Percentiles rank a stretch among this genome's conserved stretches.
These are phyloP conservation scores for Aspergillus alliaceus DNA, from an alignment of 2,329 filamentous ascomycete genomes.

Conservation along the genomic window DNA sequence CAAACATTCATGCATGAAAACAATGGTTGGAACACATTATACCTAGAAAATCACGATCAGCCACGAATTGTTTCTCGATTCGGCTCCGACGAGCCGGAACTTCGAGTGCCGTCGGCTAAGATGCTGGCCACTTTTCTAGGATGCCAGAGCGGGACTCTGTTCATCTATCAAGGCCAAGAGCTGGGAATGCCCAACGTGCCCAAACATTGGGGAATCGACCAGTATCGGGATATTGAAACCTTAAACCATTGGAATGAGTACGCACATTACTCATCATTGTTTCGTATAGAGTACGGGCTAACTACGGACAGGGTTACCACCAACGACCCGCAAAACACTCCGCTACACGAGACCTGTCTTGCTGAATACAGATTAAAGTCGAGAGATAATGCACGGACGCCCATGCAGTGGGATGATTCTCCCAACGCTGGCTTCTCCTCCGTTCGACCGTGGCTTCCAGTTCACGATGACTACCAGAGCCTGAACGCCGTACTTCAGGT, in stretches of 20 bases:
- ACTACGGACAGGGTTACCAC: neutral
- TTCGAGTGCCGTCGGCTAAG: slow-evolving; percentile 47
- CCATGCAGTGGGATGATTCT: neutral
- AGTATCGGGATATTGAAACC: slow-evolving; percentile 55
- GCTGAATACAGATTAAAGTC: neutral
- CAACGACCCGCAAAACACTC: neutral
- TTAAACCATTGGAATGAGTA: slow-evolving; percentile 55
- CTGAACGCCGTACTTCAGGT: slow-evolving; percentile 4
- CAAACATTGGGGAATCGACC: slow-evolving; percentile 29
- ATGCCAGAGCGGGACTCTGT: slow-evolving; percentile 61
- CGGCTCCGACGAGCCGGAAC: slow-evolving; percentile 48
- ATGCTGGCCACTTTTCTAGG: slow-evolving; percentile 59
- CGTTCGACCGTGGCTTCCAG: neutral
- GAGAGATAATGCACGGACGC: neutral
- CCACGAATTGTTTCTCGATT: slow-evolving; percentile 58
- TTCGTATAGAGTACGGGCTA: neutral
- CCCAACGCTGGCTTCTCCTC: neutral
- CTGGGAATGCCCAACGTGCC: slow-evolving; percentile 66
- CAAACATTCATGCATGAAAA: slow-evolving; percentile 59
- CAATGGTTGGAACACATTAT: slow-evolving; percentile 64
- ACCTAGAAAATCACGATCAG: slow-evolving; percentile 67
- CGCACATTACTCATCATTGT: neutral
- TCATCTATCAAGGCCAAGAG: slow-evolving; percentile 68
- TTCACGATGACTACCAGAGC: neutral
- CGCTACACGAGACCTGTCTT: neutral